A percentile compares a stretch with the other conserved stretches of the same genome.
Evolutionary conservation across 768 basidiomycete species (phyloP).

Genomic region (Tulasnella sp.): DNA sequence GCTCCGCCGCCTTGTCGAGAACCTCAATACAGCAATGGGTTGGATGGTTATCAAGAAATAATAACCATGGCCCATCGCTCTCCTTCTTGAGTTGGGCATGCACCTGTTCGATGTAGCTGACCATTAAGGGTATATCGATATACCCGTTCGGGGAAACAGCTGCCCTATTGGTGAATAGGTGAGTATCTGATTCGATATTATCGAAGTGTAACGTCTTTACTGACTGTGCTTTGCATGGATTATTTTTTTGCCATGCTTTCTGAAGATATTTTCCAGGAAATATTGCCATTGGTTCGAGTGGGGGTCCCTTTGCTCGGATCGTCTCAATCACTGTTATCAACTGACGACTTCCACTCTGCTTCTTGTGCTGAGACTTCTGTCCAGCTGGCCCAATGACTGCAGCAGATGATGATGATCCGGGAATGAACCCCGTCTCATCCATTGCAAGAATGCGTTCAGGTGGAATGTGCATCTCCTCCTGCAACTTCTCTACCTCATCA

Average conservation of each 20-base stretch:
- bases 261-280: slow-evolving; percentile 14
- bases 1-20: slow-evolving; percentile 27
- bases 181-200: slow-evolving; percentile 24
- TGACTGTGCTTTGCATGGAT: neutral
- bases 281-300: slow-evolving; percentile 8
- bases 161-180: slow-evolving; percentile 20
- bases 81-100: slow-evolving; percentile 30
- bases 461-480: neutral
- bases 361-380: neutral
- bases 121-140: slow-evolving; percentile 29
- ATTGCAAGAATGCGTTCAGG: slow-evolving; percentile 3
- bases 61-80: slow-evolving; percentile 23
- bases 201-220: slow-evolving; percentile 25
- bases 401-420: neutral
- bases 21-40: slow-evolving; percentile 32
- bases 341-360: neutral
- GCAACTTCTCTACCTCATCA: slow-evolving; percentile 7
- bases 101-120: slow-evolving; percentile 31
- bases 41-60: slow-evolving; percentile 37
- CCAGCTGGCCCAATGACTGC: slow-evolving; percentile 16
- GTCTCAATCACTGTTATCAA: slow-evolving; percentile 15
- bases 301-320: slow-evolving; percentile 6
- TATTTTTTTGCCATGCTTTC: slow-evolving; percentile 1
- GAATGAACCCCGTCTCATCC: slow-evolving; percentile 14
- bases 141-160: slow-evolving; percentile 29